These are phyloP conservation scores for Xylariaceae sp. DNA, from an alignment of 2,329 filamentous ascomycete genomes.

Conservation along the genomic window DNA sequence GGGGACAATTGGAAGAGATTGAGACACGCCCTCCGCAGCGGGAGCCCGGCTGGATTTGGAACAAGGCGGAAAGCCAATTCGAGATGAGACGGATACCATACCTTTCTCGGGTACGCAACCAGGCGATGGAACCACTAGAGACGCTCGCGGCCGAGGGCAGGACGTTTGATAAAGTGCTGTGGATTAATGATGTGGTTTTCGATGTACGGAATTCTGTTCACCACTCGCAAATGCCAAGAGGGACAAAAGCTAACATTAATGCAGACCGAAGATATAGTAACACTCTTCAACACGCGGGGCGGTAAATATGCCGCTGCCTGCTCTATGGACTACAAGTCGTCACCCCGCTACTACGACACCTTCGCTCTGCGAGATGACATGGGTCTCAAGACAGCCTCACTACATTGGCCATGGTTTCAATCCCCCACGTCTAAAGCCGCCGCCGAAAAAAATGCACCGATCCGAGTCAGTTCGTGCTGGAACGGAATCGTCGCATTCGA, in stretches of 20 bases:
- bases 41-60: constrained; percentile 58
- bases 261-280: constrained; percentile 44
- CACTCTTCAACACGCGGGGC: constrained; percentile 49
- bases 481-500: constrained; percentile 55
- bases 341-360: constrained; percentile 56
- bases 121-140: constrained; percentile 55
- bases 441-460: constrained; percentile 45
- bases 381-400: constrained; percentile 49
- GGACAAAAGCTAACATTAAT: constrained; percentile 14
- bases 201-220: constrained; percentile 33
- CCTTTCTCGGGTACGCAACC: constrained; percentile 60
- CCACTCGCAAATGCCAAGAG: constrained; percentile 13
- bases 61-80: constrained; percentile 45
- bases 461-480: constrained; percentile 64
- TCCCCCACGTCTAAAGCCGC: constrained; percentile 39
- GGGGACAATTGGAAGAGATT: constrained; percentile 55
- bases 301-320: constrained; percentile 58
- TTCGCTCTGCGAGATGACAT: constrained; percentile 55
- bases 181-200: constrained; percentile 60
- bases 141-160: constrained; percentile 45
- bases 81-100: constrained; percentile 66
- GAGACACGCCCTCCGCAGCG: constrained; percentile 33
- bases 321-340: constrained; percentile 53
- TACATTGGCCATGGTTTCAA: constrained; percentile 59
- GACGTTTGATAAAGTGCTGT: constrained; percentile 53